These are phyloP conservation scores for Saccharomyces mikatae DNA, from an alignment of 805 yeast genomes.

Conservation along the genomic window DNA sequence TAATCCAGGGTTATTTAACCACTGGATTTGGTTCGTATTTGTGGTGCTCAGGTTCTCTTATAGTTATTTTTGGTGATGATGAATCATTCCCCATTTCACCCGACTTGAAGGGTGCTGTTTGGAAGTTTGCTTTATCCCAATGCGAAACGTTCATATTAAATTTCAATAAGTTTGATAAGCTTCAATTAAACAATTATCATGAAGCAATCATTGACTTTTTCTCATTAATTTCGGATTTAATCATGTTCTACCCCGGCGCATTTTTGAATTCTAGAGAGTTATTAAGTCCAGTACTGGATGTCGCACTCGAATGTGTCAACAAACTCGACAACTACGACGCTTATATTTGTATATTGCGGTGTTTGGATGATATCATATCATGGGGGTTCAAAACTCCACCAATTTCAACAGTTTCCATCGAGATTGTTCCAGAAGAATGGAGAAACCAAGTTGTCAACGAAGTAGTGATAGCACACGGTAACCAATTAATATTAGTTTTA, in stretches of 20 bases:
- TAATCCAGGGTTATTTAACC: constrained; percentile 60
- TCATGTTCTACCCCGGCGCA: constrained; percentile 55
- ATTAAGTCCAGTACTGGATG: constrained; percentile 46
- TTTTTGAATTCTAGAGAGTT: constrained; percentile 33
- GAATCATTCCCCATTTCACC: constrained; percentile 28
- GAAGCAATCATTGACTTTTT: constrained; percentile 83
- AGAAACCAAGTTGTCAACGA: constrained; percentile 38
- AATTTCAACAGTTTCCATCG: constrained; percentile 50
- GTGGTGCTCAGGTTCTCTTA: constrained; percentile 81
- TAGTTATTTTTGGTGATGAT: constrained; percentile 63
- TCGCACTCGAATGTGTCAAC: constrained; percentile 45
- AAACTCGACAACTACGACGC: constrained; percentile 62
- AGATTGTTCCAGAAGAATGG: constrained; percentile 47
- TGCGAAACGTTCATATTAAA: constrained; percentile 47
- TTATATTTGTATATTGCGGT: constrained; percentile 60
- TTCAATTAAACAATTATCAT: constrained; percentile 19
- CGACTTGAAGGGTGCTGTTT: constrained; percentile 50
- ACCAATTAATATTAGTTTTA: constrained; percentile 41
- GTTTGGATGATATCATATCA: constrained; percentile 68
- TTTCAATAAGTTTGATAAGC: constrained; percentile 23
- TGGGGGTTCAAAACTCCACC: constrained; percentile 86
- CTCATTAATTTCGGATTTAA: constrained; percentile 66
- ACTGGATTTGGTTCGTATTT: constrained; percentile 74
- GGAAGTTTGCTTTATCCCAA: constrained; percentile 68
- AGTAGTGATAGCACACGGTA: constrained; percentile 49